These are phyloP conservation scores for Endocladia muricata DNA, from an alignment of 31 red algal species.

Conservation along the genomic window DNA sequence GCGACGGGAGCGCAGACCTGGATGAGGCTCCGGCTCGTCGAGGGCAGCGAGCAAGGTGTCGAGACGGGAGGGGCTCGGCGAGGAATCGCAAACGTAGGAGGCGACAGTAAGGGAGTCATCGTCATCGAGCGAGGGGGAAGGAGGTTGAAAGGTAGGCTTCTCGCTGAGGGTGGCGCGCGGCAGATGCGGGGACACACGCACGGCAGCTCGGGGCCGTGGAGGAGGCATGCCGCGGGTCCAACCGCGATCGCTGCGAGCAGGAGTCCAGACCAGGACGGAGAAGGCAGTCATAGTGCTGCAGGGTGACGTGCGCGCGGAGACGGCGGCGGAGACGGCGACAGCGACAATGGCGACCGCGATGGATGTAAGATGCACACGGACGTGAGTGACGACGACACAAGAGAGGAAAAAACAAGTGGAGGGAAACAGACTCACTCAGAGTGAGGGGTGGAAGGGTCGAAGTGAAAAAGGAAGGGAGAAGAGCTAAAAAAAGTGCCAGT, in stretches of 20 bases:
- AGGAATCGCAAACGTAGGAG: conserved; percentile 21
- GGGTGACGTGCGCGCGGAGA: no score
- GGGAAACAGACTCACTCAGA: neutral
- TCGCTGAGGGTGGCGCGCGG: conserved; percentile 45
- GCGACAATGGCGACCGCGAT: no score
- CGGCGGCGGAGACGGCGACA: no score
- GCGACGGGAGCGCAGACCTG: no score
- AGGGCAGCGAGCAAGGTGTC: conserved; percentile 7
- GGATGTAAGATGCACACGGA: no score
- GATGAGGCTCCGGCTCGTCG: neutral
- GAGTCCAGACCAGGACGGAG: conserved; percentile 46
- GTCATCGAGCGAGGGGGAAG: neutral
- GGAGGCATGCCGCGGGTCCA: conserved; percentile 91
- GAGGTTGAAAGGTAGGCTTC: neutral
- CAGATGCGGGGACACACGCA: neutral
- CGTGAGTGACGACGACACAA: no score
- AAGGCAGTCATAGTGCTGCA: no score
- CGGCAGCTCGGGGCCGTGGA: conserved; percentile 9
- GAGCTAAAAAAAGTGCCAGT: neutral
- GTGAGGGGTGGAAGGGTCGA: neutral
- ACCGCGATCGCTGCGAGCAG: conserved; percentile 57
- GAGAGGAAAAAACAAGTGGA: conserved; percentile 1
- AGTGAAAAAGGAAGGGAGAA: neutral
- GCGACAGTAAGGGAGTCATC: conserved; percentile 36
- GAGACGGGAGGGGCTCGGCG: neutral